Percentiles rank a stretch among this genome's conserved stretches.
phyloP scores from a whole-genome alignment of 2,329 filamentous ascomycete genomes.

The Fonsecaea erecta region DNA sequence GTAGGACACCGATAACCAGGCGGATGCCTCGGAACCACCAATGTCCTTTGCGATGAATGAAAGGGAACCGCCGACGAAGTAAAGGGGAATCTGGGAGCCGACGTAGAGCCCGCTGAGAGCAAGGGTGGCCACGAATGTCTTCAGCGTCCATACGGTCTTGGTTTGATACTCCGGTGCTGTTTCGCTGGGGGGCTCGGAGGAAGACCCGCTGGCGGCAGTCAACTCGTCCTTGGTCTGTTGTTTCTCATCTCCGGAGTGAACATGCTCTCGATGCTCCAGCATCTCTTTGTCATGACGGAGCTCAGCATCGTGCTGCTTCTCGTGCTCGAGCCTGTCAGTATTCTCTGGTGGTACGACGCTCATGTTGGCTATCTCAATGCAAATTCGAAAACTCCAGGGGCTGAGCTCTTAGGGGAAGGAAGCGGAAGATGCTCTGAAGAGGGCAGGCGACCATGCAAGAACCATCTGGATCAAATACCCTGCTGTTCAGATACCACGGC shows the following conservation, averaged over 20 bases:
- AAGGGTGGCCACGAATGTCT: conserved; percentile 20
- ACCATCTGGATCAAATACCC: conserved; percentile 5
- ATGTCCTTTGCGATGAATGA: conserved; percentile 30
- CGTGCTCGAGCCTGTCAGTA: conserved; percentile 23
- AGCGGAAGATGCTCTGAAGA: not conserved
- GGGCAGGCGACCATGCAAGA: not conserved
- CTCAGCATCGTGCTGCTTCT: conserved; percentile 23
- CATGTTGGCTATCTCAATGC: conserved; percentile 13
- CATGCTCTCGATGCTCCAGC: conserved; percentile 21
- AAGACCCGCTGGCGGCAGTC: not conserved
- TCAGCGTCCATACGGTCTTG: conserved; percentile 24
- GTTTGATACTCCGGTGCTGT: conserved; percentile 17
- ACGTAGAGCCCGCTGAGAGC: conserved; percentile 21
- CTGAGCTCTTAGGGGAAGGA: not conserved
- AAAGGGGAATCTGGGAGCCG: conserved; percentile 33
- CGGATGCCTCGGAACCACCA: conserved; percentile 24
- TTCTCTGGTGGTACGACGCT: conserved; percentile 27
- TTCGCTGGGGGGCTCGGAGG: conserved; percentile 8
- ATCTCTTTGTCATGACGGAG: conserved; percentile 14
- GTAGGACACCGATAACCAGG: conserved; percentile 28
- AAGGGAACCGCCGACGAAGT: conserved; percentile 32
- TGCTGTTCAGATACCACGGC: not conserved
- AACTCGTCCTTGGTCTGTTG: conserved; percentile 1
- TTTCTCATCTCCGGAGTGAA: conserved; percentile 4
- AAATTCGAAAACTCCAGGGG: not conserved